A percentile compares a stretch with the other conserved stretches of the same genome.
phyloP scores from a whole-genome alignment of 2,329 filamentous ascomycete genomes.

The Pseudocercospora fijiensis region DNA sequence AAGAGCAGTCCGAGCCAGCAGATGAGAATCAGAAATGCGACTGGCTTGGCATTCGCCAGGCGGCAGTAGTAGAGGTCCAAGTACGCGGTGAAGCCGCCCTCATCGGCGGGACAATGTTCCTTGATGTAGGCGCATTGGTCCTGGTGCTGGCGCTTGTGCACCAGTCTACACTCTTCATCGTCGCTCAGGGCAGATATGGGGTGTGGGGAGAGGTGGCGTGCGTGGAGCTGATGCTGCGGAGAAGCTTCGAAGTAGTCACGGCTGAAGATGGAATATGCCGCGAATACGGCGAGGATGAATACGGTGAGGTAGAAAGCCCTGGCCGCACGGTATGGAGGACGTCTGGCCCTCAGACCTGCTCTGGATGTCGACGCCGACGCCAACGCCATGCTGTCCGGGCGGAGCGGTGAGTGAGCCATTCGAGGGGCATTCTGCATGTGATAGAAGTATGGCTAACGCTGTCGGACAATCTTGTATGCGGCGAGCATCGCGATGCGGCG shows the following conservation, averaged over 20 bases:
- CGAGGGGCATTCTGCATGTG: constrained; percentile 5
- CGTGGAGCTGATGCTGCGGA: constrained; percentile 6
- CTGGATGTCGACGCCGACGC: not conserved
- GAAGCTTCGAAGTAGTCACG: constrained; percentile 8
- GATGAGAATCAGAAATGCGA: constrained; percentile 77
- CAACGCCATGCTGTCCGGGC: constrained; percentile 8
- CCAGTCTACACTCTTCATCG: constrained; percentile 67
- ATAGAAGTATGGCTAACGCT: not conserved
- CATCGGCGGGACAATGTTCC: constrained; percentile 79
- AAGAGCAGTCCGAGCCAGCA: constrained; percentile 88
- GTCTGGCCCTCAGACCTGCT: constrained; percentile 5
- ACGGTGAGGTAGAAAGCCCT: constrained; percentile 50
- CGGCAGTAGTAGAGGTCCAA: constrained; percentile 87
- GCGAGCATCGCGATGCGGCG: constrained; percentile 7
- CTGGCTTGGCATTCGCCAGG: constrained; percentile 63
- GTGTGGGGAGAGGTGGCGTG: constrained; percentile 12
- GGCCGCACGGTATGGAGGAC: constrained; percentile 41
- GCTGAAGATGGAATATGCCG: constrained; percentile 27
- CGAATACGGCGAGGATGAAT: constrained; percentile 36
- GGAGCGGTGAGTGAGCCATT: constrained; percentile 12
- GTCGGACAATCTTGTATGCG: not conserved
- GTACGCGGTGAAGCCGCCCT: constrained; percentile 86
- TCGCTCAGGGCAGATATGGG: constrained; percentile 13
- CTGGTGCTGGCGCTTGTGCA: constrained; percentile 67
- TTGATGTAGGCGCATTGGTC: constrained; percentile 88